Evolutionary conservation across 768 basidiomycete species (phyloP).

Genomic region (Trametes villosa): DNA sequence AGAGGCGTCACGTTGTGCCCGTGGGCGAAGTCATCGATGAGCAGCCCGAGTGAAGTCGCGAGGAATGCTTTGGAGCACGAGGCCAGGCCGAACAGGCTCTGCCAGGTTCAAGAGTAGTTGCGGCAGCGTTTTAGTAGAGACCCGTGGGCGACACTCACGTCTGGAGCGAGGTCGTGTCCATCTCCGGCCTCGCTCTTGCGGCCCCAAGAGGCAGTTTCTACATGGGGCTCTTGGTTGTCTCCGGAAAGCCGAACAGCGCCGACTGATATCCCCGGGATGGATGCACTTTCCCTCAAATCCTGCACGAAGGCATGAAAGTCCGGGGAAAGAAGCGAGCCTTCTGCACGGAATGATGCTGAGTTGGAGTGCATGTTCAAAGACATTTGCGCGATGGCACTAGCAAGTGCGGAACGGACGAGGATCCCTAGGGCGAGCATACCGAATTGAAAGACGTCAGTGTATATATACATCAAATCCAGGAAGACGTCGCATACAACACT

Average conservation of each 20-base stretch:
- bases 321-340: background rate
- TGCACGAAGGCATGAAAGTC: conserved; percentile 18
- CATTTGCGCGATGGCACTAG: too few relatives aligned
- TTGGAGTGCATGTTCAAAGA: too few relatives aligned
- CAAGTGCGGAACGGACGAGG: too few relatives aligned
- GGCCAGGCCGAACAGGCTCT: conserved; percentile 37
- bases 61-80: conserved; percentile 40
- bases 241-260: conserved; percentile 20
- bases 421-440: too few relatives aligned
- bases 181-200: conserved; percentile 19
- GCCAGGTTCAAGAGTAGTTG: background rate
- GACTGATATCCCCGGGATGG: conserved; percentile 22
- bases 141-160: conserved; percentile 6
- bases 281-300: conserved; percentile 7
- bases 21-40: conserved; percentile 39
- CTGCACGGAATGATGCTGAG: background rate
- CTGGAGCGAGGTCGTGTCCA: conserved; percentile 16
- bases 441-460: too few relatives aligned
- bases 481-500: too few relatives aligned
- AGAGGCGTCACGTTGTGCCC: conserved; percentile 34
- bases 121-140: background rate
- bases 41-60: conserved; percentile 33
- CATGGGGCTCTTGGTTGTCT: background rate
- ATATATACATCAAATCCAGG: too few relatives aligned
- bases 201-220: conserved; percentile 21